phyloP scores from a whole-genome alignment of 306 rosid genomes.

The Vachellia collinsii region DNA sequence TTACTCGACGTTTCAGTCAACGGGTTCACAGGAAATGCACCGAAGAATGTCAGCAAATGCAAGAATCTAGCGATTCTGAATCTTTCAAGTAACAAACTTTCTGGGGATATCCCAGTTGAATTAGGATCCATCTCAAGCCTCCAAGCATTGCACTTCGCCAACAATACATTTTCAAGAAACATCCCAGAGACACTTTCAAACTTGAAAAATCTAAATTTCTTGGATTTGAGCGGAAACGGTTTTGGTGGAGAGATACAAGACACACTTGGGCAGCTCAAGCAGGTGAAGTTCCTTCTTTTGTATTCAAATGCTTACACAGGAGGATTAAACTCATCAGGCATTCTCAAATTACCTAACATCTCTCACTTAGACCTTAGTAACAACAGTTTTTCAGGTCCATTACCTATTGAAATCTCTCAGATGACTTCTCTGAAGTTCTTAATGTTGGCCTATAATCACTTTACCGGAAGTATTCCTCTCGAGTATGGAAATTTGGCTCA shows the following conservation, averaged over 20 bases:
- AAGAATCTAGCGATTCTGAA: slow-evolving; percentile 47
- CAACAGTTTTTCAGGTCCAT: slow-evolving; percentile 77
- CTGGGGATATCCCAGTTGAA: slow-evolving; percentile 63
- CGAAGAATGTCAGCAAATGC: slow-evolving; percentile 64
- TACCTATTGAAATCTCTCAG: slow-evolving; percentile 68
- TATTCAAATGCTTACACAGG: slow-evolving; percentile 61
- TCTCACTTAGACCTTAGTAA: slow-evolving; percentile 56
- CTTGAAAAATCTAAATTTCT: slow-evolving; percentile 59
- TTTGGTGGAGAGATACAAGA: slow-evolving; percentile 69
- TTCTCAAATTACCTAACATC: slow-evolving; percentile 65
- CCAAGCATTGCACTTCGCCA: slow-evolving; percentile 59
- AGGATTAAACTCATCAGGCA: slow-evolving; percentile 67
- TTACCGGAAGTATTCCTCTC: slow-evolving; percentile 61
- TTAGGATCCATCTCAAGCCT: slow-evolving; percentile 63
- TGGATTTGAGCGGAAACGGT: slow-evolving; percentile 82
- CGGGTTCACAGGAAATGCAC: slow-evolving; percentile 51
- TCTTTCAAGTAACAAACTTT: slow-evolving; percentile 61
- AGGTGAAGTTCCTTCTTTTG: slow-evolving; percentile 65
- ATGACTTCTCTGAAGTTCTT: slow-evolving; percentile 60
- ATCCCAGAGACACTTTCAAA: slow-evolving; percentile 64
- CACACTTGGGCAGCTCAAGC: slow-evolving; percentile 69
- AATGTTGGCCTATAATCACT: slow-evolving; percentile 66
- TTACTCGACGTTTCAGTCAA: slow-evolving; percentile 70
- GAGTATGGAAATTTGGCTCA: slow-evolving; percentile 53
- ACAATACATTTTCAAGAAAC: slow-evolving; percentile 61